Evolutionary conservation across 2,329 filamentous ascomycete genomes (phyloP).

Genomic region (Catunica adiposa): DNA sequence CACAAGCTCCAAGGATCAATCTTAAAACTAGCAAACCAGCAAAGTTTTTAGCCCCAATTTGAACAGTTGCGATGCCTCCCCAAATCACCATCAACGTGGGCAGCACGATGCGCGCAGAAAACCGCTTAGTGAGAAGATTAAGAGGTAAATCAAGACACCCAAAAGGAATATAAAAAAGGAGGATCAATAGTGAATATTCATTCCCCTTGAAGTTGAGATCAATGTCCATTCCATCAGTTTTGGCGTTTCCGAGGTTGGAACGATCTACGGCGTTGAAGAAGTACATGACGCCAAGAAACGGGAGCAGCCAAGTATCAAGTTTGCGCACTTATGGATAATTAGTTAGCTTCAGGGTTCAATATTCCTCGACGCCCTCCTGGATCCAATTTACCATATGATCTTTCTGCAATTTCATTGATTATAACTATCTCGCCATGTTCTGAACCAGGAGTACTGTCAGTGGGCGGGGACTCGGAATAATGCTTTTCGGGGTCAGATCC

Average conservation of each 20-base stretch:
- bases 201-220: constrained; percentile 38
- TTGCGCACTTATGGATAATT: constrained; percentile 4
- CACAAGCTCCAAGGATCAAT: constrained; percentile 31
- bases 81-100: constrained; percentile 29
- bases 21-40: constrained; percentile 31
- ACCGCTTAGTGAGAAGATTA: constrained; percentile 31
- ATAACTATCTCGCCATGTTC: background rate
- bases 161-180: constrained; percentile 35
- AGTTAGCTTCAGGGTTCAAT: background rate
- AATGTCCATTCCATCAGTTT: constrained; percentile 29
- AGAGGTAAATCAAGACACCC: constrained; percentile 30
- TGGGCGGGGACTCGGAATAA: background rate
- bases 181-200: constrained; percentile 24
- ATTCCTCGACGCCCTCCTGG: too few species aligned
- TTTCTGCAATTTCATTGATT: background rate
- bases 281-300: constrained; percentile 20
- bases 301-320: constrained; percentile 9
- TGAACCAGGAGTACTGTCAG: background rate
- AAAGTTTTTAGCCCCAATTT: constrained; percentile 33
- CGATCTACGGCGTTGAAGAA: constrained; percentile 31
- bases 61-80: constrained; percentile 30
- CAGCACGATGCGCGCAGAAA: constrained; percentile 21
- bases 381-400: background rate
- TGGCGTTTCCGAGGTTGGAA: constrained; percentile 31
- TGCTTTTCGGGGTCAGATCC: background rate